phyloP scores from a whole-genome alignment of 2,329 filamentous ascomycete species.

The Fusarium illudens region DNA sequence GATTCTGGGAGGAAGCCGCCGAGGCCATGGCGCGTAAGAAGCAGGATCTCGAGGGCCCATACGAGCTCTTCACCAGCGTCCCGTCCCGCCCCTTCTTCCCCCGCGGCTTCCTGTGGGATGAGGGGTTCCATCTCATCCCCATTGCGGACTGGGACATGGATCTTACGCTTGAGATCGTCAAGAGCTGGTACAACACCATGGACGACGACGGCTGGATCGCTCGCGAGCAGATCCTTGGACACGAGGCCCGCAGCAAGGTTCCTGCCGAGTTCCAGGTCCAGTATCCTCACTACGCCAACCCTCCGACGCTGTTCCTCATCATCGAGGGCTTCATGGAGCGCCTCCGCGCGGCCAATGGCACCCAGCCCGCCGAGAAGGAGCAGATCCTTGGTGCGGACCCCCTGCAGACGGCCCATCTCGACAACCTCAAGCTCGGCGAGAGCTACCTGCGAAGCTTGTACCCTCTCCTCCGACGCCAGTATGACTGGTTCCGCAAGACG shows the following conservation, averaged over 20 bases:
- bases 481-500: conserved; percentile 93
- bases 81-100: conserved; percentile 97
- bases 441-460: conserved; percentile 81
- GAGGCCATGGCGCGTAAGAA: conserved; percentile 75
- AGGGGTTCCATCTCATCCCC: conserved; percentile 93
- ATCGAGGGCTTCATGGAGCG: conserved; percentile 86
- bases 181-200: conserved; percentile 96
- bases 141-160: conserved; percentile 95
- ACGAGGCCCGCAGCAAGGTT: conserved; percentile 93
- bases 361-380: conserved; percentile 53
- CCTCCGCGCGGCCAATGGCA: conserved; percentile 66
- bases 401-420: conserved; percentile 70
- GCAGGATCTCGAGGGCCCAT: conserved; percentile 79
- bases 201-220: conserved; percentile 98
- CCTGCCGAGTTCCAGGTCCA: conserved; percentile 92
- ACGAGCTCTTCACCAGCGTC: conserved; percentile 88
- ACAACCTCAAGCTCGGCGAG: conserved; percentile 72
- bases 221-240: conserved; percentile 91
- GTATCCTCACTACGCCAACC: conserved; percentile 97
- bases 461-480: conserved; percentile 87
- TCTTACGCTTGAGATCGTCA: conserved; percentile 84
- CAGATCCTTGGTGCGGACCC: conserved; percentile 53
- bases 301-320: conserved; percentile 91
- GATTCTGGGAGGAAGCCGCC: conserved; percentile 93
- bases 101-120: conserved; percentile 96